Evolutionary conservation across 192 early-diverging fungal species (phyloP), one percentile per base, ranked within the genome.

Genomic region (Coemansia guatemalensis): DNA sequence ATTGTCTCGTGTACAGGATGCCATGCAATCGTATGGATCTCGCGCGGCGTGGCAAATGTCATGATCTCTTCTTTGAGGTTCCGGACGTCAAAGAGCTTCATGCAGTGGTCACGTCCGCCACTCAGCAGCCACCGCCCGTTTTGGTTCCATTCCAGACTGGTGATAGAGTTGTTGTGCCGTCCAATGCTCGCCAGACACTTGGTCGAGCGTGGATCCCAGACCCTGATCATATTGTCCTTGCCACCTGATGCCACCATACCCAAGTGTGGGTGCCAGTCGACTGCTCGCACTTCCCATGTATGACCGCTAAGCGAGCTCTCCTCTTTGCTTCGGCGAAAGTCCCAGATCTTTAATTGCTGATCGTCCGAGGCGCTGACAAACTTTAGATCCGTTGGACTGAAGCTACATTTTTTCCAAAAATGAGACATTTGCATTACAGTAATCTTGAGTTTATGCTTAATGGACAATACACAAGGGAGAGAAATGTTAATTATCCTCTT

Each of bases 41-140:
- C 95, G 47, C 93, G 93, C 62, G 89, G 86, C 54, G 95, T 92
- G 2, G 92, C 92, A 49, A 97, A 95, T 4, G 86, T 84, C 61
- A 92, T 88, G 53, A 98, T 47, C 62, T 96, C 95, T 41, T 73
- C 79, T 60, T 91, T 90, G 88, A 98, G 91, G 48, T 87, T 93
- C 8, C 97, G 83, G 24, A 99, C 92, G 74, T 99, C 97, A 77
- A 91, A 99, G 12, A 99, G 82, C 67, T 95, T 92, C 29, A 99
- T 78, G 35, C 94, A 69, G 60, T 94, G 91, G 76, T 99, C 97
- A 58, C 94, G 78, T 41, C 90, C 92, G 0, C 91, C 93, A 14
- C 90, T 95, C 3, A 91, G 86, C 3, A 99, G 80, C 97, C 97
- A 99, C 67, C 94, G 92, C 20, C 97, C 97, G 80, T 99, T 99